Base-by-base conservation (phyloP, 768 basidiomycete genomes). In the Termitomyces sp. region DNA sequence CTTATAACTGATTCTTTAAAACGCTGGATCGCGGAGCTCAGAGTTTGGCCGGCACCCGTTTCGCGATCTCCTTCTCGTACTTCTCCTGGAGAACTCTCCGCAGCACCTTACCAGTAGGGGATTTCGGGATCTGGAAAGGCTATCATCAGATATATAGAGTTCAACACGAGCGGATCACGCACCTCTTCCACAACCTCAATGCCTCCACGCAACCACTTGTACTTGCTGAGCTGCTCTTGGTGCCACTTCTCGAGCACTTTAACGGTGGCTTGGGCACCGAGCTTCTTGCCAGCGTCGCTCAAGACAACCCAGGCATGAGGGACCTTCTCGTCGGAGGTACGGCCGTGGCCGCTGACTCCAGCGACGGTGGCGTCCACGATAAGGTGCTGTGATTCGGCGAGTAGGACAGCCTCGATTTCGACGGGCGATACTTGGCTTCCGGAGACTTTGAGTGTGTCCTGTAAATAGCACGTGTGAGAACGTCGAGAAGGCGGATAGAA, bases 371-470 rank as follows among this genome's bases (percentile, higher is more conserved):
- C 88, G 63, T 93, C 92, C 9, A 69, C 72, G 61, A 92, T 81
- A 51, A 91, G 78, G 18, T 75, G 75, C 8, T 80, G 79, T 0
- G 90, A 88, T 42, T 92, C 84, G 0, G 77, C 77, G 20, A 87
- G 78, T 2, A 93, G 74, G 24, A 79, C 81, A 32, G 84, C 78
- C 69, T 93, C 92, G 55, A 93, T 88, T 69, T 94, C 91, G 18
- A 82, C 80, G 0, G 91, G 92, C 0, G 92, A 91, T 0, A 93
- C 92, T 72, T 93, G 92, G 53, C 77, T 78, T 4, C 91, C 92
- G 0, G 89, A 91, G 3, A 94, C 81, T 69, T 94, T 94, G 22
- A 94, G 78, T 0, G 85, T 91, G 67, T 93, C 92, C 86, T 91
- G 53, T 24, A 51, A 5, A 54, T 13, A 22, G 7, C 13, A 33